A percentile compares a stretch with the other conserved stretches of the same genome.
phyloP scores from a whole-genome alignment of 345 rosid genomes.

The Citropsis articulata region DNA sequence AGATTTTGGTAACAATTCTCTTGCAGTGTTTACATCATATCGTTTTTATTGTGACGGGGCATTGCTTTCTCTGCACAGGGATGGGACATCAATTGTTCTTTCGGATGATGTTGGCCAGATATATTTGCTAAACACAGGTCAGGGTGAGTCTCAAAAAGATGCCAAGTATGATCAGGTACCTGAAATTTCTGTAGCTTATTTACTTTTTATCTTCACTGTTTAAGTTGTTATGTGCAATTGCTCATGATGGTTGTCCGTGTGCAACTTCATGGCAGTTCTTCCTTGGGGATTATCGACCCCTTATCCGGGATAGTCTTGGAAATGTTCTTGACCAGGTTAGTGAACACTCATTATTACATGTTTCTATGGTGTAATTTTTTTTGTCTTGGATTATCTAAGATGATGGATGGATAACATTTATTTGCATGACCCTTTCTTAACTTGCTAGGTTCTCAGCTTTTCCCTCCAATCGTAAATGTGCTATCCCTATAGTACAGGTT shows the following conservation, averaged over 20 bases:
- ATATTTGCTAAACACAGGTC: slow-evolving; percentile 89
- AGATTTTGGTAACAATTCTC: not conserved
- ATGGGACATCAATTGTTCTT: slow-evolving; percentile 96
- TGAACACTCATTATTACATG: slow-evolving; percentile 10
- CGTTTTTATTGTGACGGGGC: not conserved
- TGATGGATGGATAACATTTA: not conserved
- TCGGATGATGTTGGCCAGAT: slow-evolving; percentile 99
- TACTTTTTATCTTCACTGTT: not conserved
- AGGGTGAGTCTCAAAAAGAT: slow-evolving; percentile 94
- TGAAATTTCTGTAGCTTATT: not conserved
- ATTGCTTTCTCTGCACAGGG: slow-evolving; percentile 43
- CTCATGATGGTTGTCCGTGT: slow-evolving; percentile 21
- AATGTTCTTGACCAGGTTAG: slow-evolving; percentile 95
- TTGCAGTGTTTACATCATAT: not conserved
- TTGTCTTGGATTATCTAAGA: not conserved
- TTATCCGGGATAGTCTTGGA: slow-evolving; percentile 77
- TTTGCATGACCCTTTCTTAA: not conserved
- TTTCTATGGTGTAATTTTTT: slow-evolving; percentile 8
- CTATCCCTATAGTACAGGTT: not conserved
- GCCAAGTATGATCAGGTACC: slow-evolving; percentile 96
- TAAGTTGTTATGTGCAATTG: slow-evolving; percentile 17
- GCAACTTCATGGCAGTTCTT: slow-evolving; percentile 62
- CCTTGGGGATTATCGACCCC: slow-evolving; percentile 98
- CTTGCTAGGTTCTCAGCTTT: not conserved
- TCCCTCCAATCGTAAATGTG: not conserved